Percentiles rank a stretch among this genome's conserved stretches.
phyloP scores from a whole-genome alignment of 164 flowering plant species.

The Vitis riparia region DNA sequence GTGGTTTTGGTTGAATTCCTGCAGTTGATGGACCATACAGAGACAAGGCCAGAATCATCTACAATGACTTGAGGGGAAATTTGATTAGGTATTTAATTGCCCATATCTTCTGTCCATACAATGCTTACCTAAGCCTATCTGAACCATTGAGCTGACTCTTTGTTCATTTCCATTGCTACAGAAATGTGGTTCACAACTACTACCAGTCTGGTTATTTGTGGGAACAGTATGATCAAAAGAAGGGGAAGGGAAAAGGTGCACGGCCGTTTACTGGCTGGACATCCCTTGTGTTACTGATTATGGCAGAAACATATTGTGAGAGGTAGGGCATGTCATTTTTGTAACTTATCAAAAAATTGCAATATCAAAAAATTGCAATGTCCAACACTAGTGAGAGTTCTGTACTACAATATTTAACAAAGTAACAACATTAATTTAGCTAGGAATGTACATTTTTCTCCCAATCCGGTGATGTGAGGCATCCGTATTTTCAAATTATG shows the following conservation, averaged over 20 bases:
- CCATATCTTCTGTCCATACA: neutral
- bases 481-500: no score
- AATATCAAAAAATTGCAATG: no score
- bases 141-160: neutral
- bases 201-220: constrained; percentile 74
- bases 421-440: neutral
- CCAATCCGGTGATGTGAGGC: no score
- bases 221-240: constrained; percentile 94
- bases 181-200: constrained; percentile 78
- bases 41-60: constrained; percentile 47
- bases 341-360: no score
- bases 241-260: constrained; percentile 86
- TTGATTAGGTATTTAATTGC: constrained; percentile 61
- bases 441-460: neutral
- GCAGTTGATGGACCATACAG: constrained; percentile 51
- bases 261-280: constrained; percentile 95
- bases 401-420: neutral
- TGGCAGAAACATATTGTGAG: constrained; percentile 69
- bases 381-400: no score
- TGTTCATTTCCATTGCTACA: constrained; percentile 25
- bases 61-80: constrained; percentile 68
- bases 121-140: neutral
- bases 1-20: constrained; percentile 2
- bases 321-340: constrained; percentile 9
- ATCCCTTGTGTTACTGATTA: constrained; percentile 73